Evolutionary conservation across 306 rosid species (phyloP), one percentile per base, ranked within the genome.

Genomic region (Prunus salicina): DNA sequence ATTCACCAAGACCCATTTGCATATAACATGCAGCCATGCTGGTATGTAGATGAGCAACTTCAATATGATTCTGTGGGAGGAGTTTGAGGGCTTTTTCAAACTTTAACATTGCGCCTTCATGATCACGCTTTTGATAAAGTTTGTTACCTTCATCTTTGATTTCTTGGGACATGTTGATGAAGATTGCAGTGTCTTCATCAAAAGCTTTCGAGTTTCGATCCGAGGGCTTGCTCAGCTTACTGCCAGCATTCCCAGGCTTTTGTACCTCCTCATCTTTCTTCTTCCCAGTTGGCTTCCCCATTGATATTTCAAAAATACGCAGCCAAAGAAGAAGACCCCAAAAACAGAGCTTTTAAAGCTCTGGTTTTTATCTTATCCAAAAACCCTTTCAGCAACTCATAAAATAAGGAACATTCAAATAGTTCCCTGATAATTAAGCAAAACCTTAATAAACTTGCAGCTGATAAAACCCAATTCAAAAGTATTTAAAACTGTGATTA

Each of bases 141-240:
- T 58, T 82, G 80, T 84, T 87, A 41, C 97, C 98, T 82, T 89
- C 98, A 64, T 93, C 98, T 45, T 83, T 83, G 11, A 93, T 88
- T 67, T 91, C 96, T 6, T 89, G 92, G 30, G 98, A 85, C 98
- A 93, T 93, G 88, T 76, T 91, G 80, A 93, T 88, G 90, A 93
- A 93, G 78, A 91, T 88, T 7, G 96, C 89, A 0, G 96, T 93
- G 83, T 93, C 98, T 22, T 89, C 93, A 74, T 93, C 98, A 43
- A 86, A 75, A 2, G 89, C 85, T 55, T 88, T 91, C 19, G 93
- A 71, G 74, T 83, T 64, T 25, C 85, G 73, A 2, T 86, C 94
- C 13, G 63, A 79, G 18, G 75, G 32, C 69, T 84, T 87, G 30
- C 76, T 74, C 6, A 75, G 71, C 79, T 84, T 87, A 57, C 77